A percentile compares a stretch with the other conserved stretches of the same genome.
Conservation (phyloP, 2,329 filamentous ascomycete species). For the Blastomyces emzantsi region DNA sequence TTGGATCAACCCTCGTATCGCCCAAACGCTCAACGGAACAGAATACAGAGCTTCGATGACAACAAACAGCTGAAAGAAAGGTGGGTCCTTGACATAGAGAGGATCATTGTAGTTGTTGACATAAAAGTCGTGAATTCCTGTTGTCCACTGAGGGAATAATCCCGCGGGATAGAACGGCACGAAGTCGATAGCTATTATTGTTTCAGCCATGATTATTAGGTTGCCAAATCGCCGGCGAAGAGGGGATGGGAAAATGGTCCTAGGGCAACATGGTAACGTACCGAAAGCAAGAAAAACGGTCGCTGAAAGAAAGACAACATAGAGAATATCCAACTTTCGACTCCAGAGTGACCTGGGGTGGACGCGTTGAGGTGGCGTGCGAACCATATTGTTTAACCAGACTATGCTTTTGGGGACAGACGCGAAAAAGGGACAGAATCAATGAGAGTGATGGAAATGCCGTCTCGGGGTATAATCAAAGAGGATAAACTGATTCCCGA, state of each 20-base stretch:
- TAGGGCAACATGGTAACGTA: background rate
- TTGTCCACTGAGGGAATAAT: background rate
- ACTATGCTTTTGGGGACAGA: background rate
- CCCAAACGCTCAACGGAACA: constrained; percentile 1
- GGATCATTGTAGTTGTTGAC: background rate
- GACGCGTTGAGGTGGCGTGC: background rate
- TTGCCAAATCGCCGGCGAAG: background rate
- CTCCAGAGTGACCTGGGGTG: background rate
- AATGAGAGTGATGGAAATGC: background rate
- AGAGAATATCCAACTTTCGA: background rate
- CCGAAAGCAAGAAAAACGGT: background rate
- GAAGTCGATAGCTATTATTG: background rate
- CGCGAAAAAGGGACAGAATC: background rate
- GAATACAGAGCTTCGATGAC: background rate
- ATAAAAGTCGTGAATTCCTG: background rate
- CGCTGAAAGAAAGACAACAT: background rate
- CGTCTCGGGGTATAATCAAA: background rate
- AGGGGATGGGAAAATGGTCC: background rate
- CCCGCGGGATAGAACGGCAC: background rate
- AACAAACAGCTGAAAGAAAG: background rate
- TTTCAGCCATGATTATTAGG: background rate
- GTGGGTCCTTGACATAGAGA: background rate
- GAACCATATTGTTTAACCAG: background rate
- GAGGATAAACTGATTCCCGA: background rate
- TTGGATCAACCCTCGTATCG: background rate